A percentile compares a stretch with the other conserved stretches of the same genome.
These are phyloP conservation scores for Fraxinus paxiana DNA, from an alignment of 305 asterid species.

Conservation along the genomic window DNA sequence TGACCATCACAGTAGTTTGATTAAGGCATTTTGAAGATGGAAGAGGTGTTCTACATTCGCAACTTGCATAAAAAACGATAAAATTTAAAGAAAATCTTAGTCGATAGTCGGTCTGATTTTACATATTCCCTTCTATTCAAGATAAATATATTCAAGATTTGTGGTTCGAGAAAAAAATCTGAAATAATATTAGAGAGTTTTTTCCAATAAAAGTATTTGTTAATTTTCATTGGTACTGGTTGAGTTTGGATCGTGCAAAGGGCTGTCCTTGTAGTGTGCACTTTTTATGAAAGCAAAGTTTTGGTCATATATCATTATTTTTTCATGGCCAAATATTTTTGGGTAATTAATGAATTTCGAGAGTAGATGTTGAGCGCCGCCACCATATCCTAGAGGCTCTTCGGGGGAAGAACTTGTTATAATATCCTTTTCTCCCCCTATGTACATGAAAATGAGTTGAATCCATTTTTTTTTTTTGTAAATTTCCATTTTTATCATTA, in stretches of 20 bases:
- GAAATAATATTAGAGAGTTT: not conserved
- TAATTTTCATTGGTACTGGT: not conserved
- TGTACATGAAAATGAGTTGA: not conserved
- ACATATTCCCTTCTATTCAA: not conserved
- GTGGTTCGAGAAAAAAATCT: too few relatives aligned
- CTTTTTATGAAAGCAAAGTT: not conserved
- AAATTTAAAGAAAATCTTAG: not conserved
- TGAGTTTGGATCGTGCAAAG: not conserved
- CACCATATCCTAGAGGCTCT: not conserved
- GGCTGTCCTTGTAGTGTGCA: not conserved
- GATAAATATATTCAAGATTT: not conserved
- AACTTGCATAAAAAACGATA: not conserved
- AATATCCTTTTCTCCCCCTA: not conserved
- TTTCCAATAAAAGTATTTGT: not conserved
- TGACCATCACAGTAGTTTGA: not conserved
- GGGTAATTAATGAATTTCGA: not conserved
- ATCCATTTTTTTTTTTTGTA: too few relatives aligned
- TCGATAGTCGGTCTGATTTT: not conserved
- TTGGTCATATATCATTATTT: not conserved
- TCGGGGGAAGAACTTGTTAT: not conserved
- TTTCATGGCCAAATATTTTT: not conserved
- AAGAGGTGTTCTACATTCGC: not conserved
- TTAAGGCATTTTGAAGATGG: not conserved
- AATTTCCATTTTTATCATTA: too few relatives aligned
- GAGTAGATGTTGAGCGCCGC: not conserved